Conservation (phyloP, 176 grass and related monocot species). For the Thinopyrum elongatum region DNA sequence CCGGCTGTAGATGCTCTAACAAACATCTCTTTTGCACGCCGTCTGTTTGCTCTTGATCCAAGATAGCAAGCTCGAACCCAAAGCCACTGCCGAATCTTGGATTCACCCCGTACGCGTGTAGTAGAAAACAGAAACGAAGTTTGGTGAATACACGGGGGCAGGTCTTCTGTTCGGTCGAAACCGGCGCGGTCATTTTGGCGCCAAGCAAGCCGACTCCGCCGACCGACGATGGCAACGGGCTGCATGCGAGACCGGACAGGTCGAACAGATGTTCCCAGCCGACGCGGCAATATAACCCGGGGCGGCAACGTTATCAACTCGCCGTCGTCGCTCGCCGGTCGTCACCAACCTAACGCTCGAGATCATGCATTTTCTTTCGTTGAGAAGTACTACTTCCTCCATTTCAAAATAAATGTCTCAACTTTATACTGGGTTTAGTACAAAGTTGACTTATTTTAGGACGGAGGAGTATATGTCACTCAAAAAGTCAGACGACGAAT, state of each 20-base stretch:
- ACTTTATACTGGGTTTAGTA: no score
- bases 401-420: no score
- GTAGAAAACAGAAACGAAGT: neutral
- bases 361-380: neutral
- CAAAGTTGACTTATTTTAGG: no score
- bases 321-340: conserved; percentile 7
- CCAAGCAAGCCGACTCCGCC: neutral
- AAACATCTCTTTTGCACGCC: no score
- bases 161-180: neutral
- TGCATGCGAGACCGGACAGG: neutral
- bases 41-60: no score
- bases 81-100: neutral
- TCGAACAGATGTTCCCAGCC: neutral
- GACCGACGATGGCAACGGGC: neutral
- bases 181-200: neutral
- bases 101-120: neutral
- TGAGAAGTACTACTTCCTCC: neutral
- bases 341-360: neutral
- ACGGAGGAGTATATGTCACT: no score
- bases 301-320: neutral
- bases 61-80: neutral
- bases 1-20: no score
- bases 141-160: neutral
- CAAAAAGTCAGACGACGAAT: neutral
- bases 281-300: neutral